Base-by-base conservation (phyloP, 257 asterid genomes). In the Haberlea rhodopensis region DNA sequence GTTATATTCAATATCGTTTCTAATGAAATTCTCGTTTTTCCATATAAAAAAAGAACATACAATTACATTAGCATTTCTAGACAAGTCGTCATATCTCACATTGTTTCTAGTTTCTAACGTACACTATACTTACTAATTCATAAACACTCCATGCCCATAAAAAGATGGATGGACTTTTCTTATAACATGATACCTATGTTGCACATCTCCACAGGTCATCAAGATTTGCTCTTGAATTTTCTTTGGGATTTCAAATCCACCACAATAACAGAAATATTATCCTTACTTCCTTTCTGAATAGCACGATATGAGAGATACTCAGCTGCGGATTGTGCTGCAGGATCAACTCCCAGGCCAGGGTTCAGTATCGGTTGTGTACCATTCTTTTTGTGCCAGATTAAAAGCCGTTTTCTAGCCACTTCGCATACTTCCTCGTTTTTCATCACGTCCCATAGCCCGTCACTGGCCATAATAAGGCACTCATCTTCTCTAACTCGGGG, bases 291-390 rank as follows among this genome's bases (percentile, higher is more conserved):
- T 66, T 74, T 89, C 57, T 86, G 89, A 60, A 86, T 72, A 29
- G 96, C 96, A 22, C 84, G 74, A 37, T 71, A 67, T 3, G 88
- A 76, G 2, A 89, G 85, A 80, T 82, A 82, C 57, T 86, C 96
- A 0, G 96, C 96, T 1, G 96, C 96, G 22, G 89, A 85, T 78
- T 89, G 92, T 5, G 95, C 85, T n/a, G 96, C 96, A 25, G 83
- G 95, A 72, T 89, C 95, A 0, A 75, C 80, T 54, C 86, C 95
- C 6, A 59, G 76, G 53, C 96, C 96, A 76, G 92, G 70, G 2
- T 76, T 80, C 0, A 9, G 54, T n/a, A 74, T 73, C 25, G 81
- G 75, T 66, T 67, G 73, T 0, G 68, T 19, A 45, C 86, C 92
- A 6, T 89, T 82, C 77, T 77, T 80, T 72, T 81, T 89, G 85